Percentiles rank a stretch among this genome's conserved stretches.
phyloP scores from a whole-genome alignment of 495 filamentous ascomycete genomes.

The Amniculicola lignicola region DNA sequence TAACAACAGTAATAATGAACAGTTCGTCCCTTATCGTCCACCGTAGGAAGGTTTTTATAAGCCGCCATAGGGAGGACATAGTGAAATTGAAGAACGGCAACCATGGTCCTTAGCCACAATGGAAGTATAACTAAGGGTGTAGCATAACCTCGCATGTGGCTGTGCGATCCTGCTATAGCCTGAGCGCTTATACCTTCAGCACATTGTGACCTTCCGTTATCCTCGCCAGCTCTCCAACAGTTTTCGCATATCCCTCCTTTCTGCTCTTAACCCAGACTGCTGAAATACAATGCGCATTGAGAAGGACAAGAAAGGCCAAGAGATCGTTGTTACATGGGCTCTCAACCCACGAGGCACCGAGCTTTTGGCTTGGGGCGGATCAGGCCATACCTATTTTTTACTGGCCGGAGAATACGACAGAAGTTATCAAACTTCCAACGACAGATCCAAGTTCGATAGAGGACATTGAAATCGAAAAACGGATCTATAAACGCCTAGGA shows the following conservation, averaged over 20 bases:
- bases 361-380: slow-evolving; percentile 3
- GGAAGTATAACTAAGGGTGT: too few relatives aligned
- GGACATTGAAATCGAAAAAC: slow-evolving; percentile 10
- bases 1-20: neutral
- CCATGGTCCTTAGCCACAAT: too few relatives aligned
- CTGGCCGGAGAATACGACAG: slow-evolving; percentile 13
- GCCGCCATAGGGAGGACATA: neutral
- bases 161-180: too few relatives aligned
- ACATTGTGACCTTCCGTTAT: too few relatives aligned
- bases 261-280: slow-evolving; percentile 2
- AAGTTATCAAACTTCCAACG: slow-evolving; percentile 9
- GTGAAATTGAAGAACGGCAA: neutral
- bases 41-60: neutral
- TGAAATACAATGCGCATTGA: slow-evolving; percentile 5
- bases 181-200: too few relatives aligned
- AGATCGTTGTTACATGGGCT: slow-evolving; percentile 2
- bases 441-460: slow-evolving; percentile 13
- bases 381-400: neutral
- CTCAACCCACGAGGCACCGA: slow-evolving; percentile 3
- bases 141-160: too few relatives aligned
- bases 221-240: too few relatives aligned
- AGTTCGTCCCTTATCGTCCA: neutral
- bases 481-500: slow-evolving; percentile 12
- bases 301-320: slow-evolving; percentile 3
- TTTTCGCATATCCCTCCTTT: too few relatives aligned